Evolutionary conservation across 2,329 filamentous ascomycete genomes (phyloP).

Genomic region (Didymella glomerata): DNA sequence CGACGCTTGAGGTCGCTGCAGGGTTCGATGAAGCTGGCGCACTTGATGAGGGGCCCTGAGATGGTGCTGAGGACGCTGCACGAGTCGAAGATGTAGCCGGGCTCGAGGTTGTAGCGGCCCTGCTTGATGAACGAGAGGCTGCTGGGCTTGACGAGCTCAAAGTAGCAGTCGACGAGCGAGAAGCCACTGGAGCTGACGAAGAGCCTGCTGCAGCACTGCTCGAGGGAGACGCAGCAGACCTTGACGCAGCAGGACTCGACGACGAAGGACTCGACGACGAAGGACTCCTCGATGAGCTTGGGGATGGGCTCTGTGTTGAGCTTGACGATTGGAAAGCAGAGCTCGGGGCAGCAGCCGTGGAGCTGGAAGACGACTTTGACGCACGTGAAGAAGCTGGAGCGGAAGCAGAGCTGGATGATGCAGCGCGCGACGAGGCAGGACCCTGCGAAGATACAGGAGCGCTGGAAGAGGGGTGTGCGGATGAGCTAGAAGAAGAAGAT

Average conservation of each 20-base stretch:
- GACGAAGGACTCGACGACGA: neutral
- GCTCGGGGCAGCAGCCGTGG: neutral
- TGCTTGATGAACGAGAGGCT: neutral
- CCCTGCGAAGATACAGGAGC: neutral
- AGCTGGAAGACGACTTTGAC: neutral
- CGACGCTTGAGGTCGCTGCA: neutral
- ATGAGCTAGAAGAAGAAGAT: neutral
- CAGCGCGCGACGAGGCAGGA: too few relatives aligned
- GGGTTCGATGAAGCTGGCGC: slow-evolving; percentile 5
- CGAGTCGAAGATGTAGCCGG: neutral
- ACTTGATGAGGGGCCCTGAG: slow-evolving; percentile 2
- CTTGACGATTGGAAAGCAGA: neutral
- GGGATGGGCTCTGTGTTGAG: neutral
- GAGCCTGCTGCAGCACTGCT: neutral
- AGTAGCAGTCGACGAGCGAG: slow-evolving; percentile 1
- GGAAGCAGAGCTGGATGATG: neutral
- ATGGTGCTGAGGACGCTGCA: neutral
- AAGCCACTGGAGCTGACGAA: neutral
- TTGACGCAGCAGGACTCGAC: neutral
- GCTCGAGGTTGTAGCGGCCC: too few relatives aligned
- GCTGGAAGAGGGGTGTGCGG: neutral
- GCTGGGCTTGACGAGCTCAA: neutral
- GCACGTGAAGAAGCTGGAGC: neutral
- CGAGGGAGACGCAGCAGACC: neutral
- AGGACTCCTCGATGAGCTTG: too few relatives aligned